A percentile compares a stretch with the other conserved stretches of the same genome.
Evolutionary conservation across 164 flowering plant genomes (phyloP).

Genomic region (Nelumbo lutea): DNA sequence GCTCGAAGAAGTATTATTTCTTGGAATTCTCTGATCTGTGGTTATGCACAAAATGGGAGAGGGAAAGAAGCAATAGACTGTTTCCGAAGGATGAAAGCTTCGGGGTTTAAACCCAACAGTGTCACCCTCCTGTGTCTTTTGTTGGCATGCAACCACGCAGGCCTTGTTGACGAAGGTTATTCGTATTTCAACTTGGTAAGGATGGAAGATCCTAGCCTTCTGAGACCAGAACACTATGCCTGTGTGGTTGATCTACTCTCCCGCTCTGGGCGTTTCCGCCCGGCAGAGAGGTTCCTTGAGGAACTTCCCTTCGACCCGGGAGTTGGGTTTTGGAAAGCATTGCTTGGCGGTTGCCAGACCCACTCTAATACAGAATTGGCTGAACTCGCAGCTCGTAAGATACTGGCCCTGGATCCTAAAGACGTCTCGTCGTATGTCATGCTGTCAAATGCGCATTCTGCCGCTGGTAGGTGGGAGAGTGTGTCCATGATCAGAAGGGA

Average conservation of each 20-base stretch:
- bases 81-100: conserved; percentile 31
- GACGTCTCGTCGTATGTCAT: conserved; percentile 71
- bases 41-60: conserved; percentile 76
- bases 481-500: conserved; percentile 49
- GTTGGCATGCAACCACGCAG: conserved; percentile 74
- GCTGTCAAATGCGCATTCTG: conserved; percentile 68
- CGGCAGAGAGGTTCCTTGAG: conserved; percentile 45
- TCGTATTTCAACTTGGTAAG: conserved; percentile 40
- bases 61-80: conserved; percentile 53
- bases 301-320: conserved; percentile 71
- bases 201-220: conserved; percentile 29
- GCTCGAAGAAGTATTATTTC: conserved; percentile 52
- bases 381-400: conserved; percentile 44
- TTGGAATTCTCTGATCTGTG: conserved; percentile 81
- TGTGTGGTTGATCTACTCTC: conserved; percentile 73
- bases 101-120: conserved; percentile 41
- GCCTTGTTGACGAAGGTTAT: conserved; percentile 58
- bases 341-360: conserved; percentile 76
- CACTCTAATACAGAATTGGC: conserved; percentile 59
- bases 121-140: conserved; percentile 63
- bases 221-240: conserved; percentile 70
- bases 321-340: conserved; percentile 86
- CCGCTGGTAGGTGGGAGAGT: conserved; percentile 58
- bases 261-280: conserved; percentile 58
- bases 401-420: conserved; percentile 51